Evolutionary conservation across 2,329 filamentous ascomycete genomes (phyloP), one percentile per base, ranked within the genome.

Genomic region (Thelonectria rubi): DNA sequence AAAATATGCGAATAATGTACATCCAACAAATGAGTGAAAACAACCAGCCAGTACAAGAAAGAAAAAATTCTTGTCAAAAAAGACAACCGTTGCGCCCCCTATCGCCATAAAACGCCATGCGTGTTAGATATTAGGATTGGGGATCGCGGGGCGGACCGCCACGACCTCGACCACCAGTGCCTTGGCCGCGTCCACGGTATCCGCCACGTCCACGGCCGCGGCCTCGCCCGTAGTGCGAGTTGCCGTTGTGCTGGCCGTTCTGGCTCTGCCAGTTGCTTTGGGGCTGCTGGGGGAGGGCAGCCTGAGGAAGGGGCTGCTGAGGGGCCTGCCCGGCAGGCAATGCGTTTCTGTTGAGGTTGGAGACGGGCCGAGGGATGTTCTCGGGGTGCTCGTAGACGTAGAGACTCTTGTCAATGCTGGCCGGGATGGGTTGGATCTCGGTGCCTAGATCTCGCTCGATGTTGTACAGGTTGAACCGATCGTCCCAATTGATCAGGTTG

Each of bases 401-500:
- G 39, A 99, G 88, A 66, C 91, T 96, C 86, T 97, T 98, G 82
- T 99, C 95, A 68, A 99, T 99, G 69, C 88, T 91, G 54, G 88
- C 86, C 17, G 95, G 95, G 72, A 99, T 99, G n/a, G 95, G 90
- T 75, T 95, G 92, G 64, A 99, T 99, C 79, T 99, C 95, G 7
- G 95, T 99, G 54, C 95, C 95, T 42, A 99, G 84, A 74, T 99
- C 95, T 71, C 96, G 91, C 79, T 99, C 95, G 70, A 99, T 99
- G 77, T 96, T 96, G 84, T 99, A 99, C 18, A 99, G 86, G 78
- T 98, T 99, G 85, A 97, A 98, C 26, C 95, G 89, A 77, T 99
- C 95, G 60, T 99, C 95, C 95, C 95, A 99, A 78, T 97, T 98
- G 84, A 99, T 99, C 76, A 99, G 83, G 80, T 99, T 99, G 76